Conservation (phyloP, 1,139 yeast genomes). For the Taphrina sp. region DNA sequence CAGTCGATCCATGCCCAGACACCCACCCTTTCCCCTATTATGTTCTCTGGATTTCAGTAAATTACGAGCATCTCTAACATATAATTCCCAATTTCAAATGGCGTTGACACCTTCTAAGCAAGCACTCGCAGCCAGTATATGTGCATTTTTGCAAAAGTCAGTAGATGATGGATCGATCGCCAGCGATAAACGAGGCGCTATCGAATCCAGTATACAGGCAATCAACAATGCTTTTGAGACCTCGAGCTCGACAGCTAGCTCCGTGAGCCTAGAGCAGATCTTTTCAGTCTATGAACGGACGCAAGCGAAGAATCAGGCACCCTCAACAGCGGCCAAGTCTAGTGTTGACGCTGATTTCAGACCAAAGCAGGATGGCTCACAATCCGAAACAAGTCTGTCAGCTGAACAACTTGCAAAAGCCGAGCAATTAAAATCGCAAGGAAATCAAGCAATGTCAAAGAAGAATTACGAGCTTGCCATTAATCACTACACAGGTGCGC, state of each 20-base stretch:
- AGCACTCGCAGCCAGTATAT: conserved; percentile 46
- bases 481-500: conserved; percentile 76
- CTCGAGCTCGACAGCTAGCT: not conserved
- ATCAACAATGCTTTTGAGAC: conserved; percentile 39
- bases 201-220: conserved; percentile 81
- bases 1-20: too few relatives aligned
- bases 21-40: too few relatives aligned
- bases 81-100: too few relatives aligned
- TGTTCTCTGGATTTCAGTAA: too few relatives aligned
- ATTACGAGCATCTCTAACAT: too few relatives aligned
- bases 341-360: conserved; percentile 36
- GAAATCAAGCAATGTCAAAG: conserved; percentile 87
- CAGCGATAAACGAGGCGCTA: conserved; percentile 82
- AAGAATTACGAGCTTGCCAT: conserved; percentile 70
- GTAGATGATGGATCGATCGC: conserved; percentile 63
- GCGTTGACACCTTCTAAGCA: too few relatives aligned
- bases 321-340: not conserved
- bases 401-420: conserved; percentile 35
- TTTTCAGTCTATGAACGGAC: conserved; percentile 42
- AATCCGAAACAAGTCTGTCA: conserved; percentile 20
- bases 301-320: conserved; percentile 40
- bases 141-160: conserved; percentile 64
- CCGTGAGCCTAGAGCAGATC: conserved; percentile 38
- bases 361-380: conserved; percentile 37
- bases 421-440: conserved; percentile 67